These are phyloP conservation scores for Lipomyces spencermartinsiae DNA, from an alignment of 805 yeast genomes.

Conservation along the genomic window DNA sequence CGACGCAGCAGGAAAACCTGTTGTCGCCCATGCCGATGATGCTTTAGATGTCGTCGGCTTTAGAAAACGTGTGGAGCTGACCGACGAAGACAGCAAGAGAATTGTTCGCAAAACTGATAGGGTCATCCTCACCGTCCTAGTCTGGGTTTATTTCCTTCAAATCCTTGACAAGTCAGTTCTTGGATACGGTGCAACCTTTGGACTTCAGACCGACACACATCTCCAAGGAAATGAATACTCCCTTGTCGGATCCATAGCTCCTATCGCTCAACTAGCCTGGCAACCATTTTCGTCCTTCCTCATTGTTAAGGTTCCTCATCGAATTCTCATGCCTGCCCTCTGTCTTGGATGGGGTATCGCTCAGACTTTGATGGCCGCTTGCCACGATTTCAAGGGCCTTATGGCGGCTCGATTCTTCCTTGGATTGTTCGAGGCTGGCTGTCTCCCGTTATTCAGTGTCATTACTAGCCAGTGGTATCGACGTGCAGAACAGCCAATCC, in stretches of 20 bases:
- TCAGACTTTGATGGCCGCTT: constrained; percentile 51
- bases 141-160: constrained; percentile 9
- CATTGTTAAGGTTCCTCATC: constrained; percentile 54
- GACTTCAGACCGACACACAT: constrained; percentile 46
- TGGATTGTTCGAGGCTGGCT: constrained; percentile 57
- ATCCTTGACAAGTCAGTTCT: not conserved
- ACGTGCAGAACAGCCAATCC: constrained; percentile 54
- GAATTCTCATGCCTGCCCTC: constrained; percentile 56
- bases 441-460: constrained; percentile 60
- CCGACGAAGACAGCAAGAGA: not conserved
- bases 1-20: not conserved
- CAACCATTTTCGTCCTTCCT: no score
- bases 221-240: constrained; percentile 51
- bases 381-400: constrained; percentile 52
- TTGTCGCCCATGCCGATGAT: not conserved
- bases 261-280: no score
- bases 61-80: not conserved
- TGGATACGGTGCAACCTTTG: constrained; percentile 31
- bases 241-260: no score
- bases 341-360: constrained; percentile 57
- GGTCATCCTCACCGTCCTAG: constrained; percentile 8
- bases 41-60: not conserved
- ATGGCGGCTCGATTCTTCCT: constrained; percentile 53
- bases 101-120: not conserved
- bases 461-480: constrained; percentile 69